Evolutionary conservation across 352 stramenopile species (phyloP).

Genomic region (Phytopythium helicoides): DNA sequence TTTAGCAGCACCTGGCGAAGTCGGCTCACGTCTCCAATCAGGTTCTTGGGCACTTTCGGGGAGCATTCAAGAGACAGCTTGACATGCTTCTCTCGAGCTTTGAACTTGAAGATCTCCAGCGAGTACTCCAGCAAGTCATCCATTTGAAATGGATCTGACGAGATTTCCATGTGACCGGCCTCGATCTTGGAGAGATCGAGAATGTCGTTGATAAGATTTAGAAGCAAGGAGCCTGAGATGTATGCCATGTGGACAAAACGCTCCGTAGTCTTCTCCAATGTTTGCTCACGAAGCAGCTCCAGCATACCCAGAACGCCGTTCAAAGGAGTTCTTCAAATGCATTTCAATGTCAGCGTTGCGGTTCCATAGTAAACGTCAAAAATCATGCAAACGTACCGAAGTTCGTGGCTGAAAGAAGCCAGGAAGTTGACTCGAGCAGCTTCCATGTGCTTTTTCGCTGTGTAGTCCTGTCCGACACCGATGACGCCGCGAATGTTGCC

Average conservation of each 20-base stretch:
- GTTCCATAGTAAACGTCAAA: neutral
- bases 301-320: slow-evolving; percentile 81
- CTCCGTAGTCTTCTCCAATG: slow-evolving; percentile 53
- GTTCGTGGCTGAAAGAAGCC: slow-evolving; percentile 66
- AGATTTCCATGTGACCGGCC: slow-evolving; percentile 84
- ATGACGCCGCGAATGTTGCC: slow-evolving; percentile 88
- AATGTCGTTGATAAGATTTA: slow-evolving; percentile 86
- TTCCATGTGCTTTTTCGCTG: slow-evolving; percentile 73
- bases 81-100: slow-evolving; percentile 77
- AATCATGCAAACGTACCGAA: slow-evolving; percentile 16
- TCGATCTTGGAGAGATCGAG: slow-evolving; percentile 91
- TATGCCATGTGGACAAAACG: slow-evolving; percentile 73
- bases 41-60: slow-evolving; percentile 45
- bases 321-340: slow-evolving; percentile 43
- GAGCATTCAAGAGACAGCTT: slow-evolving; percentile 66
- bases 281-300: slow-evolving; percentile 63
- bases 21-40: slow-evolving; percentile 62
- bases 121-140: slow-evolving; percentile 71
- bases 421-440: slow-evolving; percentile 64
- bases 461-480: slow-evolving; percentile 88
- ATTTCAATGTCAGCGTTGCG: neutral
- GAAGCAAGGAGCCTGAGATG: slow-evolving; percentile 58
- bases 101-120: slow-evolving; percentile 83
- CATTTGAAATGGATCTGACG: slow-evolving; percentile 74
- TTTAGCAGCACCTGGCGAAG: slow-evolving; percentile 74